These are phyloP conservation scores for Mycena pura DNA, from an alignment of 768 basidiomycete genomes.

Conservation along the genomic window DNA sequence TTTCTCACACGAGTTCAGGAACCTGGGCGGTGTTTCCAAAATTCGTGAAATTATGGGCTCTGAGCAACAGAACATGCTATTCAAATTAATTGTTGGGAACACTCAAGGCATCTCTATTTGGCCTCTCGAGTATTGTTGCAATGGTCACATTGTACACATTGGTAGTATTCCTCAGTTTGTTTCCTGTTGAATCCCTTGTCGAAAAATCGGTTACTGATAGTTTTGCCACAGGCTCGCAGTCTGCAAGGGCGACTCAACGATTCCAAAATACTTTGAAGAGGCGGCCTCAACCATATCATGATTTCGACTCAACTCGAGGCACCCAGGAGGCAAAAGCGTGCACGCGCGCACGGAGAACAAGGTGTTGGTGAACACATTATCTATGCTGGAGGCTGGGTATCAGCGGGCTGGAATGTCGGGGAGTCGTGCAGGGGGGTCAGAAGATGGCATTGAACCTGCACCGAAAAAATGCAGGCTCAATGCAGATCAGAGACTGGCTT, in stretches of 20 bases:
- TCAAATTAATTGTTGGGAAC: slow-evolving; percentile 18
- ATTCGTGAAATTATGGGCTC: background rate
- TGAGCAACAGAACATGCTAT: background rate
- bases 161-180: background rate
- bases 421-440: too few relatives aligned
- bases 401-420: background rate
- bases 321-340: background rate
- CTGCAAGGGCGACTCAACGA: background rate
- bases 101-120: slow-evolving; percentile 24
- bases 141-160: slow-evolving; percentile 13
- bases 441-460: too few relatives aligned
- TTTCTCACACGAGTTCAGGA: too few relatives aligned
- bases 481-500: too few relatives aligned
- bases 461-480: too few relatives aligned
- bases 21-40: too few relatives aligned
- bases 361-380: background rate
- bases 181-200: background rate
- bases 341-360: background rate
- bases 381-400: background rate
- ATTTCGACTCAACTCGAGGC: background rate
- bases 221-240: background rate
- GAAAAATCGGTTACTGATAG: too few relatives aligned
- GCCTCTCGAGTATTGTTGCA: slow-evolving; percentile 30
- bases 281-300: background rate
- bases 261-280: background rate